Evolutionary conservation across 805 yeast species (phyloP).

Genomic region (Candida khao-thaluensis): DNA sequence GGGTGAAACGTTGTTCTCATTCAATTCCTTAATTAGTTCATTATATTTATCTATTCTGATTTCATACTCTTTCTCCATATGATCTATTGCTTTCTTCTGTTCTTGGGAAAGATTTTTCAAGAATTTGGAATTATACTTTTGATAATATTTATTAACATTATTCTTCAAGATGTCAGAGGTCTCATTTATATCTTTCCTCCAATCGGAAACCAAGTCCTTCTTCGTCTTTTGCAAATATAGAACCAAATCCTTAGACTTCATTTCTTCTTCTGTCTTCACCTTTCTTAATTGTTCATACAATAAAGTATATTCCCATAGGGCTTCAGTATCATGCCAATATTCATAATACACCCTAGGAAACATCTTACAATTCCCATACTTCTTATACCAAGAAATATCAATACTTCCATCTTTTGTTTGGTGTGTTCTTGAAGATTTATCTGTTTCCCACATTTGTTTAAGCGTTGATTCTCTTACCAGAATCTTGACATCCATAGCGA

Average conservation of each 20-base stretch:
- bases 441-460: slow-evolving; percentile 28
- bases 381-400: slow-evolving; percentile 20
- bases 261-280: slow-evolving; percentile 4
- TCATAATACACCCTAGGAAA: slow-evolving; percentile 29
- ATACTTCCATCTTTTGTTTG: slow-evolving; percentile 28
- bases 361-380: slow-evolving; percentile 18
- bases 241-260: not conserved
- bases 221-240: not conserved
- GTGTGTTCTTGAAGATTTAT: not conserved
- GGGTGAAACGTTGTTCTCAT: slow-evolving; percentile 23
- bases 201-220: slow-evolving; percentile 5
- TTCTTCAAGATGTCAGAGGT: slow-evolving; percentile 12
- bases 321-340: slow-evolving; percentile 28
- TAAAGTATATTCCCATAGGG: slow-evolving; percentile 33
- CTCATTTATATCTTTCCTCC: slow-evolving; percentile 14
- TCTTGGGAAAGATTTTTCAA: slow-evolving; percentile 7
- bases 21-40: slow-evolving; percentile 16
- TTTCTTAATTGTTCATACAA: slow-evolving; percentile 8
- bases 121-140: slow-evolving; percentile 17
- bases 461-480: slow-evolving; percentile 27
- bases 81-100: slow-evolving; percentile 16
- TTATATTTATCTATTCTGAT: slow-evolving; percentile 14
- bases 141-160: slow-evolving; percentile 14
- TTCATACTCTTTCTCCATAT: slow-evolving; percentile 18
- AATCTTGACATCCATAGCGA: slow-evolving; percentile 33